Conservation (phyloP, 306 rosid species). For the Fragaria nilgerrensis region DNA sequence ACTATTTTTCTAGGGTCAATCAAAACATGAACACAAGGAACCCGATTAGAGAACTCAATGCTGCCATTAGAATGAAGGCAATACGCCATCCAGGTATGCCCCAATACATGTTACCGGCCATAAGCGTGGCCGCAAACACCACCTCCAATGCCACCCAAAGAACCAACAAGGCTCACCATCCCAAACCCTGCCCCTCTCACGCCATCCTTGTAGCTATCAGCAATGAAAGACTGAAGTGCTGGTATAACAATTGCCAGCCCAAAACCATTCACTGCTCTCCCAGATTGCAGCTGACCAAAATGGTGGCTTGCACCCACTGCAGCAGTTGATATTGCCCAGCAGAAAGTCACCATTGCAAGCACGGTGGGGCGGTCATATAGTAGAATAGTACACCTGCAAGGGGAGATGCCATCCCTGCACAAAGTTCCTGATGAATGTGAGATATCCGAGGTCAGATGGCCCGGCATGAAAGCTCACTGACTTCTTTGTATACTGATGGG, state of each 20-base stretch:
- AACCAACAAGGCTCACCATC: constrained; percentile 67
- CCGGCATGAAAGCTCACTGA: constrained; percentile 91
- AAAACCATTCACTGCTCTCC: constrained; percentile 88
- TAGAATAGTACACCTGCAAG: constrained; percentile 77
- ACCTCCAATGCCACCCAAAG: constrained; percentile 88
- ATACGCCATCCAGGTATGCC: constrained; percentile 84
- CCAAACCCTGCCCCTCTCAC: constrained; percentile 90
- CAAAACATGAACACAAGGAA: constrained; percentile 60
- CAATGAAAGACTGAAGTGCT: constrained; percentile 92
- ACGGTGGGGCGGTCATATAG: constrained; percentile 73
- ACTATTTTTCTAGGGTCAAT: constrained; percentile 62
- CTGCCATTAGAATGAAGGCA: constrained; percentile 79
- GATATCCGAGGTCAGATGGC: constrained; percentile 92
- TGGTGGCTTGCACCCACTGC: constrained; percentile 68
- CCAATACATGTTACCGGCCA: constrained; percentile 83
- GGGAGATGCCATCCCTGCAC: constrained; percentile 89
- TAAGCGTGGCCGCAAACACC: constrained; percentile 91
- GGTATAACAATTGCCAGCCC: constrained; percentile 98
- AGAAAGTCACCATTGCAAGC: constrained; percentile 83
- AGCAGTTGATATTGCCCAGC: constrained; percentile 97
- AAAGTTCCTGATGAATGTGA: constrained; percentile 83
- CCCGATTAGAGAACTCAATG: constrained; percentile 76
- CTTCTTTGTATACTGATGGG: constrained; percentile 96
- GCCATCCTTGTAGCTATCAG: constrained; percentile 82
- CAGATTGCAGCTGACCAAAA: constrained; percentile 78